A percentile compares a stretch with the other conserved stretches of the same genome.
These are phyloP conservation scores for Fraxinus sp. DNA, from an alignment of 305 asterid genomes.

Conservation along the genomic window DNA sequence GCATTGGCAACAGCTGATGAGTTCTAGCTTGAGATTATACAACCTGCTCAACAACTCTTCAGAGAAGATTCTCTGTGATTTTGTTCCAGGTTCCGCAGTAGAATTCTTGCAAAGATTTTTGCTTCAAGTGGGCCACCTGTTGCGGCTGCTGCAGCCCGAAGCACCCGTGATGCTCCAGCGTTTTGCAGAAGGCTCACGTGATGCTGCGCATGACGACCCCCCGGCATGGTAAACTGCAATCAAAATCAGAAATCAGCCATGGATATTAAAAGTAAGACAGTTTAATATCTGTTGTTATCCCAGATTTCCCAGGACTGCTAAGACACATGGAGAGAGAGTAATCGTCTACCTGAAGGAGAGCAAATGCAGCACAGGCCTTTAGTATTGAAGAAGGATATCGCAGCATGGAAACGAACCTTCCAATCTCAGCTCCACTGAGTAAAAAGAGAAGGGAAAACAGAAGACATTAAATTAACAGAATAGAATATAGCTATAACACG, in stretches of 20 bases:
- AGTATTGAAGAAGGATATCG: conserved; percentile 64
- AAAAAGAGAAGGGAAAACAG: conserved; percentile 1
- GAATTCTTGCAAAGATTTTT: conserved; percentile 73
- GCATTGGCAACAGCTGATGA: neutral
- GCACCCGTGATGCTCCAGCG: conserved; percentile 68
- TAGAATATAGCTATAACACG: neutral
- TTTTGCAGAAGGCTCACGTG: conserved; percentile 69
- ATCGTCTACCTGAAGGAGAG: conserved; percentile 73
- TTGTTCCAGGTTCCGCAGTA: conserved; percentile 73
- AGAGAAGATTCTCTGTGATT: conserved; percentile 35
- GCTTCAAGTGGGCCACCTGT: conserved; percentile 75
- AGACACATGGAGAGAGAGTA: neutral
- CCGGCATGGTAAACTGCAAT: conserved; percentile 67
- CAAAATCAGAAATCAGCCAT: neutral
- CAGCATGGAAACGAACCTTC: conserved; percentile 75
- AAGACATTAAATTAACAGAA: neutral
- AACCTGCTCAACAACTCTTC: neutral
- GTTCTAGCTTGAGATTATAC: neutral
- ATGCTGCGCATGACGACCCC: conserved; percentile 67
- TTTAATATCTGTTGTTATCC: too few species aligned
- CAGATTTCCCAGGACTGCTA: neutral
- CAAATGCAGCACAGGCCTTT: conserved; percentile 90
- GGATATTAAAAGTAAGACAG: neutral
- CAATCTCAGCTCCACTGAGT: conserved; percentile 74
- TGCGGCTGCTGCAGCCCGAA: conserved; percentile 81